Percentiles rank a stretch among this genome's conserved stretches.
Conservation (phyloP, 1,284 basidiomycete species). For the Phylloboletellus chloephorus region DNA sequence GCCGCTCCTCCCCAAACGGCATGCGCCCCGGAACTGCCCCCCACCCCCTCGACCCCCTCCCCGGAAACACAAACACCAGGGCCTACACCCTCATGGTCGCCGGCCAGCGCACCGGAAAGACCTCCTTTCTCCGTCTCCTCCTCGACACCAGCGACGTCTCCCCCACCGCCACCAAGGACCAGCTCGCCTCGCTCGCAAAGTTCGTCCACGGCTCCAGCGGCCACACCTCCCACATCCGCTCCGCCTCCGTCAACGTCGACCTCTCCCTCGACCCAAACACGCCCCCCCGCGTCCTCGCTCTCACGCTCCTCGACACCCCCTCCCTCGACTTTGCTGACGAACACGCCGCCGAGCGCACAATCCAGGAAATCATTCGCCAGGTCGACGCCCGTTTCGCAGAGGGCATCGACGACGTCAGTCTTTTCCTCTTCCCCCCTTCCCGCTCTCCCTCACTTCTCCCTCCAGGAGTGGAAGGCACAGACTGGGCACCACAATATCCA, state of each 20-base stretch:
- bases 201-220: constrained; percentile 67
- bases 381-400: constrained; percentile 64
- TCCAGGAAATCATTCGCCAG: constrained; percentile 59
- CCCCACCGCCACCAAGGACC: constrained; percentile 53
- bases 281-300: constrained; percentile 44
- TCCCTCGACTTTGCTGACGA: constrained; percentile 67
- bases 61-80: constrained; percentile 18
- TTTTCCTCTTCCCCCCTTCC: constrained; percentile 16
- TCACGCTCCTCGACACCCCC: constrained; percentile 75
- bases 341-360: constrained; percentile 47
- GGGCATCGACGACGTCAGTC: constrained; percentile 63
- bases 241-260: constrained; percentile 62
- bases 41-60: constrained; percentile 24
- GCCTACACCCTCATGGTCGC: constrained; percentile 72
- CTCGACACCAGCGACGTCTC: constrained; percentile 68
- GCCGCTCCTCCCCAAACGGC: constrained; percentile 20
- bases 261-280: constrained; percentile 44
- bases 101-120: constrained; percentile 71
- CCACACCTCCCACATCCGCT: constrained; percentile 62
- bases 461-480: constrained; percentile 60
- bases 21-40: constrained; percentile 26
- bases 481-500: constrained; percentile 71
- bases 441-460: constrained; percentile 8
- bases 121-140: constrained; percentile 71
- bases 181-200: constrained; percentile 67